Percentiles rank a stretch among this genome's conserved stretches.
Evolutionary conservation across 2,329 filamentous ascomycete genomes (phyloP).

Genomic region (Rhynchosporium secalis): DNA sequence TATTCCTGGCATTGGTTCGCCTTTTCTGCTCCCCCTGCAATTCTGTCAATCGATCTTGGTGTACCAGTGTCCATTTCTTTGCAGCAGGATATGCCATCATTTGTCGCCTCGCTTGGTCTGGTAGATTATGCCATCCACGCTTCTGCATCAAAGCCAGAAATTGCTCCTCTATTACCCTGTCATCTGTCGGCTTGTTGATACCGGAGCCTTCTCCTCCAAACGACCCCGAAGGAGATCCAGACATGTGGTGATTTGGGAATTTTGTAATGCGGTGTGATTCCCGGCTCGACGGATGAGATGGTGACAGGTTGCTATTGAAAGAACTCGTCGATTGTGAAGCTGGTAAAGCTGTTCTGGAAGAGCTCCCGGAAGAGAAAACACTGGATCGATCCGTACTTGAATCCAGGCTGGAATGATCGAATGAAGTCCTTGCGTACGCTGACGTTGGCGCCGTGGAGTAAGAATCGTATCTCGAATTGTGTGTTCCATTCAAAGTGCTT

Average conservation of each 20-base stretch:
- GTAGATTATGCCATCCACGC: slow-evolving; percentile 94
- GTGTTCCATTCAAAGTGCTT: slow-evolving; percentile 48
- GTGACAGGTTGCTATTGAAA: slow-evolving; percentile 52
- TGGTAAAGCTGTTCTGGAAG: slow-evolving; percentile 54
- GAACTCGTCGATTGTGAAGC: slow-evolving; percentile 59
- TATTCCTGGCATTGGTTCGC: slow-evolving; percentile 68
- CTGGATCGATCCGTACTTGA: slow-evolving; percentile 58
- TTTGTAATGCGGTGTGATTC: slow-evolving; percentile 60
- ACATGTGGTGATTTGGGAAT: slow-evolving; percentile 42
- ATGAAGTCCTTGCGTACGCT: slow-evolving; percentile 47
- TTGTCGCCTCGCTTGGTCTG: slow-evolving; percentile 89
- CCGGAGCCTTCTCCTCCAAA: slow-evolving; percentile 47
- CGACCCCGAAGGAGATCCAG: slow-evolving; percentile 26
- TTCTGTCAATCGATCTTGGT: slow-evolving; percentile 91
- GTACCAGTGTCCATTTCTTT: slow-evolving; percentile 97
- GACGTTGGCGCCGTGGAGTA: slow-evolving; percentile 48
- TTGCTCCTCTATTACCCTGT: slow-evolving; percentile 83
- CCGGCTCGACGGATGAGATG: slow-evolving; percentile 39
- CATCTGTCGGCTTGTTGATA: slow-evolving; percentile 74
- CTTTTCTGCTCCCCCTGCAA: slow-evolving; percentile 94
- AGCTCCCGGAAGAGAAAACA: slow-evolving; percentile 56
- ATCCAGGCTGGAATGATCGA: slow-evolving; percentile 66
- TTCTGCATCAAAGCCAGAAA: slow-evolving; percentile 96
- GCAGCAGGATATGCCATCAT: slow-evolving; percentile 93
- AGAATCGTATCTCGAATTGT: slow-evolving; percentile 64